phyloP scores from a whole-genome alignment of 495 filamentous ascomycete genomes.

The Aspergillus heteromorphus region DNA sequence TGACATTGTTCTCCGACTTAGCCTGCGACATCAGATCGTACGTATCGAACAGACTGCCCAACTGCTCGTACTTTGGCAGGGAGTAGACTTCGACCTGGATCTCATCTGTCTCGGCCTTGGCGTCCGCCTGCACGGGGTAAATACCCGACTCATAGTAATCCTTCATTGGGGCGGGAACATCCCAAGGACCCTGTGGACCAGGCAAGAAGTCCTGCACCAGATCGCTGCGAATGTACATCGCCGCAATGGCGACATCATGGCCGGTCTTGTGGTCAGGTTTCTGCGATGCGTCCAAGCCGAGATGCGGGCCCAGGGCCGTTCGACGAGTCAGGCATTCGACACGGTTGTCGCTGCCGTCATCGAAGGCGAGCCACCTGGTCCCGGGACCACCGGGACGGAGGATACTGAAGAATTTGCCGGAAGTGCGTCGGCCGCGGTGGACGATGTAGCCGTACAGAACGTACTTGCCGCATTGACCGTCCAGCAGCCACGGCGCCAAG shows the following conservation, averaged over 20 bases:
- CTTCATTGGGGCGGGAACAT: slow-evolving; percentile 28
- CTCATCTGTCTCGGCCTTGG: slow-evolving; percentile 12
- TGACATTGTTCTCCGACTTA: slow-evolving; percentile 31
- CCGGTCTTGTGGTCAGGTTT: slow-evolving; percentile 42
- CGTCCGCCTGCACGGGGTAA: slow-evolving; percentile 11
- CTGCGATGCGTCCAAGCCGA: slow-evolving; percentile 41
- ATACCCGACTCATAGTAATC: slow-evolving; percentile 35
- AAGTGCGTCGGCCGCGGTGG: slow-evolving; percentile 56
- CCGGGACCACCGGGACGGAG: slow-evolving; percentile 53
- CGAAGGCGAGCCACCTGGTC: slow-evolving; percentile 56
- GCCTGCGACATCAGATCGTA: slow-evolving; percentile 45
- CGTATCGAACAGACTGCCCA: slow-evolving; percentile 38
- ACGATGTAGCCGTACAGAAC: slow-evolving; percentile 58
- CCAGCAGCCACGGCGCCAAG: slow-evolving; percentile 33
- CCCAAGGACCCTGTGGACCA: slow-evolving; percentile 41
- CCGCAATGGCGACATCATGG: slow-evolving; percentile 53
- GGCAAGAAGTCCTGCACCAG: slow-evolving; percentile 38
- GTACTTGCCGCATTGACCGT: slow-evolving; percentile 40
- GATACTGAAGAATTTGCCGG: slow-evolving; percentile 57
- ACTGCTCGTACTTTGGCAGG: slow-evolving; percentile 27
- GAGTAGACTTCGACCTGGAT: slow-evolving; percentile 42
- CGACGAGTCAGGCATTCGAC: slow-evolving; percentile 55
- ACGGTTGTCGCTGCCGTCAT: slow-evolving; percentile 49
- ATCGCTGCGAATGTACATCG: slow-evolving; percentile 55
- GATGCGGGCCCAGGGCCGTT: slow-evolving; percentile 49